A percentile compares a stretch with the other conserved stretches of the same genome.
These are phyloP conservation scores for Phialocephala sp. DNA, from an alignment of 2,329 filamentous ascomycete species.

Conservation along the genomic window DNA sequence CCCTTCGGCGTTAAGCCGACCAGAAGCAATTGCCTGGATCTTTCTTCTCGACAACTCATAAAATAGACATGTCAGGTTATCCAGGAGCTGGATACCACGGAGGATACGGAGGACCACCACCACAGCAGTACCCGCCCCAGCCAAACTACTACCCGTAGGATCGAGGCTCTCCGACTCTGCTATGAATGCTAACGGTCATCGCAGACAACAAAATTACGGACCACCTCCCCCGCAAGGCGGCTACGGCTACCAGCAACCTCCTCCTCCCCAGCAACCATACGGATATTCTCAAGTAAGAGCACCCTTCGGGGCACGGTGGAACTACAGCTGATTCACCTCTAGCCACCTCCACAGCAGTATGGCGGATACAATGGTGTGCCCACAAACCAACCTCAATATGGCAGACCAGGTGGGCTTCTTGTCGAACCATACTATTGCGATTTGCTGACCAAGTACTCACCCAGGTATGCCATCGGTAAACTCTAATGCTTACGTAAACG, in stretches of 20 bases:
- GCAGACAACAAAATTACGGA: conserved; percentile 40
- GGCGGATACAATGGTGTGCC: conserved; percentile 47
- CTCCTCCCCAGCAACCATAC: conserved; percentile 51
- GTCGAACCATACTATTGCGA: background rate
- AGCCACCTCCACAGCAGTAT: conserved; percentile 55
- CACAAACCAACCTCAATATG: conserved; percentile 51
- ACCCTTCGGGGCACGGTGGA: background rate
- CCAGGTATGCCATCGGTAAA: conserved; percentile 50
- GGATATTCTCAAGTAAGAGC: conserved; percentile 41
- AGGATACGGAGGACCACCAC: conserved; percentile 48
- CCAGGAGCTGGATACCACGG: conserved; percentile 59
- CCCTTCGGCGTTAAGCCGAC: conserved; percentile 30
- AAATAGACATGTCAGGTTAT: conserved; percentile 65
- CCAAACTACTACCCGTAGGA: conserved; percentile 57
- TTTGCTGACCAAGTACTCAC: conserved; percentile 15
- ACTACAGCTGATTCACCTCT: conserved; percentile 13
- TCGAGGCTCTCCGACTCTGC: conserved; percentile 38
- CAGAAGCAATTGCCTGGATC: conserved; percentile 21
- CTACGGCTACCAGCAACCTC: conserved; percentile 57
- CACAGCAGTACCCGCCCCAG: conserved; percentile 51
- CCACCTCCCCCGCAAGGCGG: conserved; percentile 40
- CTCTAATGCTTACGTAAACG: conserved; percentile 61
- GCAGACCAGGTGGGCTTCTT: conserved; percentile 51
- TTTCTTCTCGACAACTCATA: conserved; percentile 12
- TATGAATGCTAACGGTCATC: conserved; percentile 37